Evolutionary conservation across 768 basidiomycete species (phyloP).

Genomic region (Plicaturopsis crispa): DNA sequence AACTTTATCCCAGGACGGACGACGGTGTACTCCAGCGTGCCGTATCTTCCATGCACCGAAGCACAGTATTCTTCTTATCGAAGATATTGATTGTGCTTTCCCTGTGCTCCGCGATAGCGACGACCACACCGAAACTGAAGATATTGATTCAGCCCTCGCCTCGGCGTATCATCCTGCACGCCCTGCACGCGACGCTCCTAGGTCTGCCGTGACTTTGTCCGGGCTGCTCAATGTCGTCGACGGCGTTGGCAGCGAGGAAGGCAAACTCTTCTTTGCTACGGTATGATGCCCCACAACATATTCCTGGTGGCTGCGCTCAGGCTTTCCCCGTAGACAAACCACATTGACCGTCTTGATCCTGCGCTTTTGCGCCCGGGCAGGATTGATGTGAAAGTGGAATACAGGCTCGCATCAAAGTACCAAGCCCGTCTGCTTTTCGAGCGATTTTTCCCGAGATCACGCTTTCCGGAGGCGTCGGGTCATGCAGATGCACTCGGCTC

Average conservation of each 20-base stretch:
- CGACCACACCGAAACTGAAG: constrained; percentile 33
- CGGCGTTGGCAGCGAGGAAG: constrained; percentile 54
- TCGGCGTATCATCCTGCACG: neutral
- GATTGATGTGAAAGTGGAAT: constrained; percentile 47
- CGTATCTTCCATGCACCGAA: constrained; percentile 40
- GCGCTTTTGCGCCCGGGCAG: constrained; percentile 51
- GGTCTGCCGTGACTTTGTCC: constrained; percentile 37
- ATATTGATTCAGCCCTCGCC: neutral
- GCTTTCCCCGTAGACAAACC: constrained; percentile 35
- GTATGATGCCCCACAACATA: constrained; percentile 18
- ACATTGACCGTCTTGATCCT: constrained; percentile 44
- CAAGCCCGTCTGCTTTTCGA: constrained; percentile 43
- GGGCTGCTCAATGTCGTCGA: constrained; percentile 54
- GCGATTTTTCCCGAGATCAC: constrained; percentile 37
- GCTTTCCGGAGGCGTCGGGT: no score
- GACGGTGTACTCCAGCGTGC: constrained; percentile 40
- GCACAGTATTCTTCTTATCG: constrained; percentile 46
- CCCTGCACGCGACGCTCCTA: neutral
- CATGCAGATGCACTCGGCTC: no score
- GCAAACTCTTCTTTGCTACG: constrained; percentile 55
- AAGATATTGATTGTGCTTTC: constrained; percentile 59
- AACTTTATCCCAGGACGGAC: constrained; percentile 15
- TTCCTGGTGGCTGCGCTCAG: neutral
- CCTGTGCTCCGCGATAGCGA: no score
- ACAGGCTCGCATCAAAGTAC: constrained; percentile 36